Base-by-base conservation (phyloP, 495 filamentous ascomycete species). In the Daldinia loculata region DNA sequence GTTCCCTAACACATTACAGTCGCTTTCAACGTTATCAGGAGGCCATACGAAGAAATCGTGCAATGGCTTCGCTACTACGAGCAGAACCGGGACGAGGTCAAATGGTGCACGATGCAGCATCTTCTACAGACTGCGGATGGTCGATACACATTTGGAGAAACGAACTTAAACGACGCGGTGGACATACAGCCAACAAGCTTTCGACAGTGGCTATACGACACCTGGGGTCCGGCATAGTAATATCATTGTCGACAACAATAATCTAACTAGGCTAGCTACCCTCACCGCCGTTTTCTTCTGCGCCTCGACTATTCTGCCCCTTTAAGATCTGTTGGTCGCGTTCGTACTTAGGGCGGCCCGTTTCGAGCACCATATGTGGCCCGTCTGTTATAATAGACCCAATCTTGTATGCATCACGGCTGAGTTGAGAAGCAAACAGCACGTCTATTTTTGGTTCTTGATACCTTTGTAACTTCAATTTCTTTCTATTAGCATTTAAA, bases 81-180 rank as follows among this genome's bases (percentile, higher is more conserved):
- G 43, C 76, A 78, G 27, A 71, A 59, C 32, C 67, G 80, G 2
- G 80, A 84, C 60, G 74, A 72, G 53, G 66, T 52, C 6, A 76
- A 73, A 61, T 83, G 78, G 74, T 75, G 64, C 39, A 76, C 78
- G 57, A 79, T 82, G 59, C 84, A 86, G 51, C 70, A 82, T 32
- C 76, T 87, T 52, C 71, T 86, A 7, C 82, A 85, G 41, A 84
- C 81, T 6, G 84, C 85, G 32, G 78, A 84, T 27, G 85, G 84
- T 6, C 78, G 85, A 19, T 86, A 87, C 48, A 78, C 80, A 14
- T 83, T 86, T 29, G 76, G 75, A 22, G 71, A 79, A 32, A 51
- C 81, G 9, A 86, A 86, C 61, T 75, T 86, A 27, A 84, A 84
- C 67, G 74, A 78, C 9, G 68, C 71, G 2, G 80, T 81, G 1